These are phyloP conservation scores for Eruca vesicaria DNA, from an alignment of 441 rosid genomes.

Conservation along the genomic window DNA sequence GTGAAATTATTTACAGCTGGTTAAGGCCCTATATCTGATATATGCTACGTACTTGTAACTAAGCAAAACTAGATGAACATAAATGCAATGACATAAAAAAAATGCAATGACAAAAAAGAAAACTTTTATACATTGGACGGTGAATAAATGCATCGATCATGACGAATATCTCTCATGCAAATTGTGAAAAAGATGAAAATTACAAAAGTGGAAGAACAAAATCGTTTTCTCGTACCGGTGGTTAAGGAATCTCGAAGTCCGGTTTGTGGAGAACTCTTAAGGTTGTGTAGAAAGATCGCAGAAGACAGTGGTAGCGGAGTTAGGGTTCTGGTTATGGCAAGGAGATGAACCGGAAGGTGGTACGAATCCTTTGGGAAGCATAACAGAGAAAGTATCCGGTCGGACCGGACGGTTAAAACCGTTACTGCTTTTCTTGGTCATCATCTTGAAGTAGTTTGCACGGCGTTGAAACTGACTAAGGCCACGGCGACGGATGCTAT, in stretches of 20 bases:
- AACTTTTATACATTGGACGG: slow-evolving; percentile 5
- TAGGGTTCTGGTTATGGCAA: slow-evolving; percentile 68
- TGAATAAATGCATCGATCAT: slow-evolving; percentile 5
- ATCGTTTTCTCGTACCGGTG: slow-evolving; percentile 22
- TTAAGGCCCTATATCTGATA: not conserved
- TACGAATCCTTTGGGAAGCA: slow-evolving; percentile 79
- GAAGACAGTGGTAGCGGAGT: slow-evolving; percentile 32
- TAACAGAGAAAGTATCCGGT: slow-evolving; percentile 49
- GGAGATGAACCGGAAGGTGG: slow-evolving; percentile 89
- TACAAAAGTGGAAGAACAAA: slow-evolving; percentile 25
- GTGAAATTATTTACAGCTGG: not conserved
- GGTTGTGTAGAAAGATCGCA: slow-evolving; percentile 57
- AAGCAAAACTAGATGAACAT: not conserved
- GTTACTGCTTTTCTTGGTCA: slow-evolving; percentile 36
- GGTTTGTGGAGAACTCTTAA: slow-evolving; percentile 23
- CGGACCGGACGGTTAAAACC: slow-evolving; percentile 28
- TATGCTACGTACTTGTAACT: not conserved
- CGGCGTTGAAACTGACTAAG: slow-evolving; percentile 15
- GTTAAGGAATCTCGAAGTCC: not conserved
- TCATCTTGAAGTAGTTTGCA: slow-evolving; percentile 24
- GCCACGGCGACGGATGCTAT: slow-evolving; percentile 20
- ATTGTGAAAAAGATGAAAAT: not conserved
- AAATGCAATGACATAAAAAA: not conserved
- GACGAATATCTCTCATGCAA: not conserved
- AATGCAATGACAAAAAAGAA: not conserved